These are phyloP conservation scores for Forsythia viridissima DNA, from an alignment of 257 asterid genomes.

Conservation along the genomic window DNA sequence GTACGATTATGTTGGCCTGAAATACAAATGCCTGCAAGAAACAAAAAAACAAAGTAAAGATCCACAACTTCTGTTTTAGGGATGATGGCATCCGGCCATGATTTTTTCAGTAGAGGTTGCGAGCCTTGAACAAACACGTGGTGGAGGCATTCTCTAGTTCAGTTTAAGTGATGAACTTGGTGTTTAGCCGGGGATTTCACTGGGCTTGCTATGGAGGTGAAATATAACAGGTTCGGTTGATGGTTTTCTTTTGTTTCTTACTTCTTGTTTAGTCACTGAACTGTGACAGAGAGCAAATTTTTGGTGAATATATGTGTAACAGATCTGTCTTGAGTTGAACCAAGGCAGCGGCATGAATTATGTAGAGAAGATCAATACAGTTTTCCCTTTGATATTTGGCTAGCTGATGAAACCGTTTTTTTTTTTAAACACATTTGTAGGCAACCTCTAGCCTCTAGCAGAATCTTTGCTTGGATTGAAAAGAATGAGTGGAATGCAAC, in stretches of 20 bases:
- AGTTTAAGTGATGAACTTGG: neutral
- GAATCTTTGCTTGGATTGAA: neutral
- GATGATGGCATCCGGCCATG: neutral
- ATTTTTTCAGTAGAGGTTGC: neutral
- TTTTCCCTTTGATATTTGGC: neutral
- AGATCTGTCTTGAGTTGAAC: neutral
- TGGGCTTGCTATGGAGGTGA: neutral
- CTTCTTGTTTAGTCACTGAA: slow-evolving; percentile 4
- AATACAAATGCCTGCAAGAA: slow-evolving; percentile 2
- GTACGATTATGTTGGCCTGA: slow-evolving; percentile 17
- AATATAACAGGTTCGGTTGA: neutral
- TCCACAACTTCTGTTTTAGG: neutral
- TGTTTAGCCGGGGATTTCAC: neutral
- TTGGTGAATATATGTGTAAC: slow-evolving; percentile 11
- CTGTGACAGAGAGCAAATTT: neutral
- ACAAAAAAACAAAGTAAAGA: neutral
- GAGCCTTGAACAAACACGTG: neutral
- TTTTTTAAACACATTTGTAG: neutral
- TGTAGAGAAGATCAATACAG: neutral
- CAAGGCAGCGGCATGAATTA: neutral
- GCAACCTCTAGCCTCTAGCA: neutral
- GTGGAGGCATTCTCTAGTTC: neutral
- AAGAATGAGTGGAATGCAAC: neutral
- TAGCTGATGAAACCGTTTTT: neutral
- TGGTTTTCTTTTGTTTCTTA: neutral